Conservation (phyloP, 441 rosid species). For the Erysimum cheiri region DNA sequence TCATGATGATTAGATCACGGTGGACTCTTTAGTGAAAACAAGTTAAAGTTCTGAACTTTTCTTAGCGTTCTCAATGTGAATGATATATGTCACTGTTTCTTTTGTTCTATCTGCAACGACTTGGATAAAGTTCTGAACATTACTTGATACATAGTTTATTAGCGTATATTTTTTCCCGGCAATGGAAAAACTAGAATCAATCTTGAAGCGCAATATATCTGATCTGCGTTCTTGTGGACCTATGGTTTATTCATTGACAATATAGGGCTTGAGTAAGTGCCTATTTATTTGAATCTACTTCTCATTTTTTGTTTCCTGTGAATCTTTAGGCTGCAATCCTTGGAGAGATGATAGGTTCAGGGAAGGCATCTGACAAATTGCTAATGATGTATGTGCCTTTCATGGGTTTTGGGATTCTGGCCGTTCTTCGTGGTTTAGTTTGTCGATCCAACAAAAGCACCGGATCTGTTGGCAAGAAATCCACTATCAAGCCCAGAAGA, state of each 20-base stretch:
- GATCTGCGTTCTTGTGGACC: slow-evolving; percentile 1
- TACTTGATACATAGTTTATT: background rate
- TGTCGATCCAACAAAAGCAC: slow-evolving; percentile 42
- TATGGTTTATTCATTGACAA: background rate
- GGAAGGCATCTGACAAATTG: slow-evolving; percentile 66
- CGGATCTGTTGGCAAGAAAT: slow-evolving; percentile 49
- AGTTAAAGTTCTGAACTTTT: background rate
- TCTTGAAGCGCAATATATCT: background rate
- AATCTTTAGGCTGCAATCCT: slow-evolving; percentile 62
- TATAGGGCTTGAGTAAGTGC: slow-evolving; percentile 13
- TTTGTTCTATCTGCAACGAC: background rate
- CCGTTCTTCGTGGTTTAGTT: slow-evolving; percentile 70
- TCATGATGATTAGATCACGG: background rate
- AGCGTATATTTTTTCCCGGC: too few relatives aligned
- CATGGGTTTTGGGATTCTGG: slow-evolving; percentile 64
- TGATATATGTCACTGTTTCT: background rate
- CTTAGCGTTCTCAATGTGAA: background rate
- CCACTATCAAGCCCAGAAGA: slow-evolving; percentile 53
- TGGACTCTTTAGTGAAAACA: background rate
- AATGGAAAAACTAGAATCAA: too few relatives aligned
- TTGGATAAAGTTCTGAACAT: background rate
- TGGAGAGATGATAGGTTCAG: slow-evolving; percentile 67
- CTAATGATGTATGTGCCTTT: slow-evolving; percentile 63
- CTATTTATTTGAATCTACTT: background rate
- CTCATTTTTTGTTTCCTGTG: background rate